Base-by-base conservation (phyloP, 2,329 filamentous ascomycete species). In the Fusarium luffae region DNA sequence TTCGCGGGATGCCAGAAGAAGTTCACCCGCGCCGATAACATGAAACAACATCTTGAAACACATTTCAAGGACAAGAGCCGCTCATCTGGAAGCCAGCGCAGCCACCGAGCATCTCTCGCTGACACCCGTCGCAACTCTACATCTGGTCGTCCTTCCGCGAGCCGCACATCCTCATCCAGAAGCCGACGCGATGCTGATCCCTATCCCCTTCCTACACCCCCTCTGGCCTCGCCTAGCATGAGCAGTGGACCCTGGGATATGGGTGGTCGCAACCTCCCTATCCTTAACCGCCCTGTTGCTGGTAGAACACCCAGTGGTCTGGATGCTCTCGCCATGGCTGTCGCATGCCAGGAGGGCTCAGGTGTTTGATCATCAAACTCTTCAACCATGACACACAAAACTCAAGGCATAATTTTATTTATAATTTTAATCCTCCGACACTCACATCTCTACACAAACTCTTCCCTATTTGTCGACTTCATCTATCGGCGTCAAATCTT, bases 31-130 rank as follows among this genome's bases (percentile, higher is more conserved):
- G 90, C 91, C 73, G 92, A 94, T 84, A 94, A 94, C 83, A 94
- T 94, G 92, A 93, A 93, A 84, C 92, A 94, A 81, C 92, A 94
- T 75, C 85, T 93, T 30, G 88, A 92, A 74, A 94, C 92, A 1
- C 92, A 94, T 78, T 90, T 88, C 80, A 90, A 89, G 79, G 86
- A 89, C 68, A 87, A 87, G 80, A 81, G 81, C 32, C 83, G 85
- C 28, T 80, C 81, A 4, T 80, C 82, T 4, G 73, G 75, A n/a
- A 73, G 78, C 64, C 70, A 77, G 66, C 76, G 78, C 65, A 72
- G 73, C 37, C 75, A 77, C 71, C 75, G 79, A 72, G 56, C 77
- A 58, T 72, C 77, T 40, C 59, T 82, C 63, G 69, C 77, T 60
- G 76, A 78, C 46, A 67, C 72, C 48, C 75, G 79, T 37, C 75